phyloP scores from a whole-genome alignment of 805 yeast species.

The Candida mattraensis region DNA sequence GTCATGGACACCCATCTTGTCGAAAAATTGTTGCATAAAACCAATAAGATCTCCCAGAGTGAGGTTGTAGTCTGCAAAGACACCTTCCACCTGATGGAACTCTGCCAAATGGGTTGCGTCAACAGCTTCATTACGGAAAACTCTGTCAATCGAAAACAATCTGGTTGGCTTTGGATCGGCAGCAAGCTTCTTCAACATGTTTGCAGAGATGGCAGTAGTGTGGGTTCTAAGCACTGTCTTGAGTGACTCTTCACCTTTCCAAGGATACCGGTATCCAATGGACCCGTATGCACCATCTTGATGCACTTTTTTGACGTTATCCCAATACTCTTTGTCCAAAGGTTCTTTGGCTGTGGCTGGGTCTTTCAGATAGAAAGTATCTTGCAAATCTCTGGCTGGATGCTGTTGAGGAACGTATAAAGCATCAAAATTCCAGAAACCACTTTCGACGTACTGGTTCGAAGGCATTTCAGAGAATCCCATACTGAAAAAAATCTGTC shows the following conservation, averaged over 20 bases:
- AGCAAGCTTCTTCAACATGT: conserved; percentile 85
- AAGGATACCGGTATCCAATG: conserved; percentile 96
- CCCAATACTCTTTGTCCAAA: conserved; percentile 74
- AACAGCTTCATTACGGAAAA: conserved; percentile 98
- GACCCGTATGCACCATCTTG: conserved; percentile 90
- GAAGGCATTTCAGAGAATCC: conserved; percentile 99
- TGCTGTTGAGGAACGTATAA: conserved; percentile 98
- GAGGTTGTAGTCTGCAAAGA: conserved; percentile 91
- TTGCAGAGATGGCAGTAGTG: conserved; percentile 91
- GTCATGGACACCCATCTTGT: conserved; percentile 94
- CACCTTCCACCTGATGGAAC: conserved; percentile 99
- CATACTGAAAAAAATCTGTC: conserved; percentile 96
- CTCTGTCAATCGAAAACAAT: conserved; percentile 94
- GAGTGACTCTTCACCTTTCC: conserved; percentile 89
- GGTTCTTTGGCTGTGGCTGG: conserved; percentile 83
- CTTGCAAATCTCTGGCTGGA: conserved; percentile 99
- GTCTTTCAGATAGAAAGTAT: conserved; percentile 95
- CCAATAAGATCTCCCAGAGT: conserved; percentile 96
- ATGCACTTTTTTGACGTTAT: conserved; percentile 79
- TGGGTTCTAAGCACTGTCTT: conserved; percentile 95
- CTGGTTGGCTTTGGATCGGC: conserved; percentile 85
- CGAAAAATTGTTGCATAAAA: conserved; percentile 96
- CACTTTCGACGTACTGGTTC: conserved; percentile 95
- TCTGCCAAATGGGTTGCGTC: conserved; percentile 99
- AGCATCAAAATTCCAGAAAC: conserved; percentile 99